These are phyloP conservation scores for Acer yangbiense DNA, from an alignment of 345 rosid species.

Conservation along the genomic window DNA sequence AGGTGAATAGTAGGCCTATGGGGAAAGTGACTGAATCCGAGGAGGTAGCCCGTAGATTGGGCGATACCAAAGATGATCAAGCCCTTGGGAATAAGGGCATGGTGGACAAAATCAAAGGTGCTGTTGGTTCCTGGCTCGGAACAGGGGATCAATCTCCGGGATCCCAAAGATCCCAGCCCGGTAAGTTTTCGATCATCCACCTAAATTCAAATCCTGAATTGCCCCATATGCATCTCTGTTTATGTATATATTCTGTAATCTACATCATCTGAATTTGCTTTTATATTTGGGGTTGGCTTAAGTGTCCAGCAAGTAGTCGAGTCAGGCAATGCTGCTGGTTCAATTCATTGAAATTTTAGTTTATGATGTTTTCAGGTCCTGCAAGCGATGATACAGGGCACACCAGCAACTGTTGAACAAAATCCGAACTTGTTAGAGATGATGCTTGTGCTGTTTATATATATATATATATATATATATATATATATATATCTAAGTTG, in stretches of 20 bases:
- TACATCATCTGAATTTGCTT: too few species aligned
- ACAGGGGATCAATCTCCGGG: slow-evolving; percentile 32
- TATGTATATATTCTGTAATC: too few species aligned
- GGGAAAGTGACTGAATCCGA: slow-evolving; percentile 59
- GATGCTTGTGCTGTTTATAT: not conserved
- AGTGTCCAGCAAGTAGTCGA: too few species aligned
- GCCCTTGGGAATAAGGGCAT: slow-evolving; percentile 25
- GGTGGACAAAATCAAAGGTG: slow-evolving; percentile 53
- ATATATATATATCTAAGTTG: too few species aligned
- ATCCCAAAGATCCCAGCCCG: slow-evolving; percentile 29
- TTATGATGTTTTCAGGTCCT: slow-evolving; percentile 14
- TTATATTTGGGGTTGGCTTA: too few species aligned
- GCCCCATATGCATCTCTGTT: too few species aligned
- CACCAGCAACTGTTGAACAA: slow-evolving; percentile 29
- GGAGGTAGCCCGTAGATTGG: slow-evolving; percentile 51
- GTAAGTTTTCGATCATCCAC: slow-evolving; percentile 19
- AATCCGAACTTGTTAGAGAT: not conserved
- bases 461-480: too few species aligned
- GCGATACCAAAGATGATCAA: slow-evolving; percentile 22
- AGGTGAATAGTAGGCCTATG: slow-evolving; percentile 15
- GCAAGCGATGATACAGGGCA: slow-evolving; percentile 18
- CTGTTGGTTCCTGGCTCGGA: slow-evolving; percentile 61
- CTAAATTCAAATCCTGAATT: not conserved
- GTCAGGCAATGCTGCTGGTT: not conserved
- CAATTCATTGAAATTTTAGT: not conserved